Percentiles rank a stretch among this genome's conserved stretches.
Conservation (phyloP, 176 grass and related monocot species). For the Microstegium vimineum region DNA sequence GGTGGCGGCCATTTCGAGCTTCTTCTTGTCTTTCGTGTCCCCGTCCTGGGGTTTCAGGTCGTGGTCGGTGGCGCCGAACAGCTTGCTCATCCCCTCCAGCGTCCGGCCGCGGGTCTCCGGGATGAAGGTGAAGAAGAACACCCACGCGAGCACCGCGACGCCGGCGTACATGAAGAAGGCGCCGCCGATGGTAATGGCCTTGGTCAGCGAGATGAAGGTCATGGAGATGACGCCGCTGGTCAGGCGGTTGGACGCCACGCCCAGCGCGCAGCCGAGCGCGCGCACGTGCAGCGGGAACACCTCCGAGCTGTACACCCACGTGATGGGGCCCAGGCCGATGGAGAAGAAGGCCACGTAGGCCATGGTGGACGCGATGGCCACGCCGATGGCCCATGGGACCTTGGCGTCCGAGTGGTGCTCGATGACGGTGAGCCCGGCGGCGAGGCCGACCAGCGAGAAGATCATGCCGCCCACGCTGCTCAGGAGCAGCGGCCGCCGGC, state of each 20-base stretch:
- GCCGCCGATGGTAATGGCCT: conserved; percentile 76
- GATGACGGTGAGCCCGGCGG: conserved; percentile 43
- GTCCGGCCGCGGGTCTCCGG: conserved; percentile 72
- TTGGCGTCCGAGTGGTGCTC: conserved; percentile 19
- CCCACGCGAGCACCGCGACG: conserved; percentile 38
- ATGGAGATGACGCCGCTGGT: conserved; percentile 80
- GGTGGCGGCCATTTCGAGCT: conserved; percentile 47
- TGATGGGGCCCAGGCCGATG: conserved; percentile 76
- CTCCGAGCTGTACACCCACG: conserved; percentile 78
- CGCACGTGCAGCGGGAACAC: conserved; percentile 77
- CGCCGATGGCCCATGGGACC: conserved; percentile 52
- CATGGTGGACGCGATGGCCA: conserved; percentile 57
- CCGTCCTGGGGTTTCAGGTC: neutral
- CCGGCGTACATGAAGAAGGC: conserved; percentile 76
- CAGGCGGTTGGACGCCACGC: conserved; percentile 59
- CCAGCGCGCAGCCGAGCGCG: conserved; percentile 54
- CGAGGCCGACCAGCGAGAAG: conserved; percentile 48
- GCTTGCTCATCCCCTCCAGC: conserved; percentile 57
- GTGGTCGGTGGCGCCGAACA: conserved; percentile 41
- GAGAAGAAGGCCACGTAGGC: conserved; percentile 84
- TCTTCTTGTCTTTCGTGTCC: conserved; percentile 25
- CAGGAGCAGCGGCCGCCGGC: conserved; percentile 70
- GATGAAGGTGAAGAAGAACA: conserved; percentile 72
- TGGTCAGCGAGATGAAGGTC: conserved; percentile 74
- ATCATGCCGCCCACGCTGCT: conserved; percentile 58